These are phyloP conservation scores for Glomus cerebriforme DNA, from an alignment of 192 early-diverging fungal genomes.

Conservation along the genomic window DNA sequence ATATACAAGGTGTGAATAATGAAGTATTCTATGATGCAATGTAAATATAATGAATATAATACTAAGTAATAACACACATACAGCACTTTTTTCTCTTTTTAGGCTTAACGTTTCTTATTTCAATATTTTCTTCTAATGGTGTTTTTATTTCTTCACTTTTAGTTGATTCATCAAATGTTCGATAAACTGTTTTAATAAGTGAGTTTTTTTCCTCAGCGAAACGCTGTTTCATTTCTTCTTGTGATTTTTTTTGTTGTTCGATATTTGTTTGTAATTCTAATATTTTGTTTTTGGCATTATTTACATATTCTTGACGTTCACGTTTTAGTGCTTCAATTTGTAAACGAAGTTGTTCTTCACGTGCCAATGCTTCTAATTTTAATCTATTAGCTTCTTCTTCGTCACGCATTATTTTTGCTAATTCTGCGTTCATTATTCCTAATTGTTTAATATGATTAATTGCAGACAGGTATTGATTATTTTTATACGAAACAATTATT, in stretches of 20 bases:
- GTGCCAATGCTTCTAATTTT: neutral
- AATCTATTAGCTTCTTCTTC: neutral
- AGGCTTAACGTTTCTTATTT: too few relatives aligned
- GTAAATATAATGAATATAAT: too few relatives aligned
- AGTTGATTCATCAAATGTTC: too few relatives aligned
- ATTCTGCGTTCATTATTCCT: neutral
- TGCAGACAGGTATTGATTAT: neutral
- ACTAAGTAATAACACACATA: too few relatives aligned
- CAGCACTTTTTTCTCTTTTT: too few relatives aligned
- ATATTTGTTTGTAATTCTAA: neutral
- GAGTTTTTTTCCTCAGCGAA: neutral
- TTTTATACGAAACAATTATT: neutral
- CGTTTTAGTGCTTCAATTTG: neutral
- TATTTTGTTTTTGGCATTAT: neutral
- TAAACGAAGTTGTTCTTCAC: neutral
- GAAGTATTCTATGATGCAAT: too few relatives aligned
- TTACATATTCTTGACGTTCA: neutral
- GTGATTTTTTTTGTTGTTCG: neutral
- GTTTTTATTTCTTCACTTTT: too few relatives aligned
- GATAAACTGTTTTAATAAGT: too few relatives aligned
- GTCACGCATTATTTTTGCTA: neutral
- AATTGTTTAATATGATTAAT: neutral
- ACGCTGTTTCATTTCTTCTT: neutral
- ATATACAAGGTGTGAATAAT: too few relatives aligned
- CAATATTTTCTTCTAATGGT: too few relatives aligned